Conservation (phyloP, 495 filamentous ascomycete genomes). For the Hyaloscypha variabilis region DNA sequence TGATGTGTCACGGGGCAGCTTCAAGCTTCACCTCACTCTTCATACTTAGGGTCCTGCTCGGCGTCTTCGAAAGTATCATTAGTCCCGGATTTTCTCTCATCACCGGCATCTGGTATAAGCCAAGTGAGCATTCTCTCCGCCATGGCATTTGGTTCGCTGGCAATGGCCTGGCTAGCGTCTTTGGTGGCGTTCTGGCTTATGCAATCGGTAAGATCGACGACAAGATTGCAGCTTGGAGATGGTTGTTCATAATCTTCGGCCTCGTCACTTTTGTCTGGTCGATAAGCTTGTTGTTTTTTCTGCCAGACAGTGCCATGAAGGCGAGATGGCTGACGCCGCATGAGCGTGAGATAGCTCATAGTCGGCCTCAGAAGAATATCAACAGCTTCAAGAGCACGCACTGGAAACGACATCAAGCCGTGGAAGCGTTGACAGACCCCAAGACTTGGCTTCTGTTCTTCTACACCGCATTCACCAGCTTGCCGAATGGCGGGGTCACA, state of each 20-base stretch:
- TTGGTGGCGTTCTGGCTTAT: slow-evolving; percentile 49
- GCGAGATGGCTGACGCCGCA: slow-evolving; percentile 40
- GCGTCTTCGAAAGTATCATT: slow-evolving; percentile 62
- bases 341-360: slow-evolving; percentile 39
- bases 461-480: slow-evolving; percentile 48
- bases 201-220: slow-evolving; percentile 16
- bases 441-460: slow-evolving; percentile 62
- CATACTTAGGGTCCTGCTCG: slow-evolving; percentile 63
- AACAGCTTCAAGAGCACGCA: slow-evolving; percentile 31
- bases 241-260: slow-evolving; percentile 41
- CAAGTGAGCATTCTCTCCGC: slow-evolving; percentile 12
- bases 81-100: slow-evolving; percentile 63
- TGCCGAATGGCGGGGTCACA: slow-evolving; percentile 57
- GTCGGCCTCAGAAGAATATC: slow-evolving; percentile 29
- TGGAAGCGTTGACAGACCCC: slow-evolving; percentile 55
- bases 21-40: slow-evolving; percentile 46
- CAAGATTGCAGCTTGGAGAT: slow-evolving; percentile 12
- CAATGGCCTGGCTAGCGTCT: slow-evolving; percentile 42
- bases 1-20: slow-evolving; percentile 56
- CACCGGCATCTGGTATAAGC: slow-evolving; percentile 64
- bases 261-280: slow-evolving; percentile 36
- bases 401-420: slow-evolving; percentile 42
- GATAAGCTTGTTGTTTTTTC: slow-evolving; percentile 33
- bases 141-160: slow-evolving; percentile 44
- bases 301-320: slow-evolving; percentile 36